Conservation (phyloP, 768 basidiomycete genomes). For the Suillus occidentalis region DNA sequence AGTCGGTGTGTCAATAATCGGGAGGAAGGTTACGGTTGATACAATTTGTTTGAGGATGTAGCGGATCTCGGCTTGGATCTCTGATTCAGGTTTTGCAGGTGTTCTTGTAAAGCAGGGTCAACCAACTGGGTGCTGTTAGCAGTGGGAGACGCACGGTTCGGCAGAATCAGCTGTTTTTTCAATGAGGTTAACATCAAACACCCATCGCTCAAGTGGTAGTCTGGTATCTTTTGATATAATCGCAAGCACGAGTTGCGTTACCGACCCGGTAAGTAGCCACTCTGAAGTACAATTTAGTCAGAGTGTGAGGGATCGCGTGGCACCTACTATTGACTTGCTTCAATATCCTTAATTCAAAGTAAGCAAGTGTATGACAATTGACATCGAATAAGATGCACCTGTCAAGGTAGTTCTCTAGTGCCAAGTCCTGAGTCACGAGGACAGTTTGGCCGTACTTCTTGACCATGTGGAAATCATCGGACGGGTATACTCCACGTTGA, state of each 20-base stretch:
- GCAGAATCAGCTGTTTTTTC: conserved; percentile 54
- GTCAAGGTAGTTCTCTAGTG: conserved; percentile 90
- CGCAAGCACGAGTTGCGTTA: conserved; percentile 91
- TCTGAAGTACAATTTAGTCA: conserved; percentile 45
- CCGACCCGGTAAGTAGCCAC: conserved; percentile 90
- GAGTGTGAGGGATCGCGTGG: neutral
- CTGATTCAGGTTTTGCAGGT: conserved; percentile 71
- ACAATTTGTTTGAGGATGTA: conserved; percentile 99
- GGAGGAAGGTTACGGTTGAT: conserved; percentile 93
- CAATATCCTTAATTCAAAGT: conserved; percentile 62
- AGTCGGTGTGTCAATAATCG: conserved; percentile 90
- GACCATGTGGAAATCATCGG: conserved; percentile 99
- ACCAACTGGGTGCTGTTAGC: conserved; percentile 6
- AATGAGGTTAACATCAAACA: conserved; percentile 91
- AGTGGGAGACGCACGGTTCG: conserved; percentile 45
- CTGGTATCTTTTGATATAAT: conserved; percentile 95
- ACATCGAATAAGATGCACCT: conserved; percentile 42
- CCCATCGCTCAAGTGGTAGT: conserved; percentile 94
- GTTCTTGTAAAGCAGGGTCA: conserved; percentile 32
- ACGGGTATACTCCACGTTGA: conserved; percentile 95
- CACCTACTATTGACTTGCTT: conserved; percentile 87
- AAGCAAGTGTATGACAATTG: conserved; percentile 5
- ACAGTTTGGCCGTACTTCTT: conserved; percentile 99
- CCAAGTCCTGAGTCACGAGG: conserved; percentile 90
- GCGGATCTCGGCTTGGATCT: conserved; percentile 96